phyloP scores from a whole-genome alignment of 306 rosid species.

The Malus fusca region DNA sequence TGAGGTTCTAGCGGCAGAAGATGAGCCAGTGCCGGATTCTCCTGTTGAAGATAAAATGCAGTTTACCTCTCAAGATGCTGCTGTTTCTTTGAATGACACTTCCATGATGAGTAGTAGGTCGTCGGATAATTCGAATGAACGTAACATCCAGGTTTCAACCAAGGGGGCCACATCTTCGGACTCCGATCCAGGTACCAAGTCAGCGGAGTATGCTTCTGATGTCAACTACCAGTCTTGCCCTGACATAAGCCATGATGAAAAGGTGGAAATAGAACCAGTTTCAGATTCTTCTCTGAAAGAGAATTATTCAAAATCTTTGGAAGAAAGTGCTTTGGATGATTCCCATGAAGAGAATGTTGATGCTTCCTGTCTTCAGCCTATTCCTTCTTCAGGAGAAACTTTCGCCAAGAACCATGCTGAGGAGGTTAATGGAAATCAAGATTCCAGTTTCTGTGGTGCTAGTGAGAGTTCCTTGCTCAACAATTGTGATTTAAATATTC shows the following conservation, averaged over 20 bases:
- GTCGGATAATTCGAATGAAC: not conserved
- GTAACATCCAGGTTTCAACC: not conserved
- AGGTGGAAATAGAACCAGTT: constrained; percentile 12
- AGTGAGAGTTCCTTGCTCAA: constrained; percentile 25
- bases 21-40: constrained; percentile 17
- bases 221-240: constrained; percentile 13
- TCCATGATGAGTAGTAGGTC: constrained; percentile 2
- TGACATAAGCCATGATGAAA: constrained; percentile 14
- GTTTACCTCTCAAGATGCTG: not conserved
- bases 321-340: constrained; percentile 25
- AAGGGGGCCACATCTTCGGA: not conserved
- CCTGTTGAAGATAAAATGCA: constrained; percentile 19
- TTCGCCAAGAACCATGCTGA: constrained; percentile 16
- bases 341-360: constrained; percentile 19
- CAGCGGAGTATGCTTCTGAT: constrained; percentile 21
- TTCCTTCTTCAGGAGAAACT: constrained; percentile 21
- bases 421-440: constrained; percentile 21
- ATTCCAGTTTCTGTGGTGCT: constrained; percentile 24
- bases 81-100: constrained; percentile 13
- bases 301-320: constrained; percentile 13
- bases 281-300: constrained; percentile 22
- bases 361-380: constrained; percentile 22
- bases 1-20: constrained; percentile 11
- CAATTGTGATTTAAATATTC: constrained; percentile 28
- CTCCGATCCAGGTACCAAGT: constrained; percentile 24